Conservation (phyloP, 257 asterid genomes). For the Apocynum venetum region DNA sequence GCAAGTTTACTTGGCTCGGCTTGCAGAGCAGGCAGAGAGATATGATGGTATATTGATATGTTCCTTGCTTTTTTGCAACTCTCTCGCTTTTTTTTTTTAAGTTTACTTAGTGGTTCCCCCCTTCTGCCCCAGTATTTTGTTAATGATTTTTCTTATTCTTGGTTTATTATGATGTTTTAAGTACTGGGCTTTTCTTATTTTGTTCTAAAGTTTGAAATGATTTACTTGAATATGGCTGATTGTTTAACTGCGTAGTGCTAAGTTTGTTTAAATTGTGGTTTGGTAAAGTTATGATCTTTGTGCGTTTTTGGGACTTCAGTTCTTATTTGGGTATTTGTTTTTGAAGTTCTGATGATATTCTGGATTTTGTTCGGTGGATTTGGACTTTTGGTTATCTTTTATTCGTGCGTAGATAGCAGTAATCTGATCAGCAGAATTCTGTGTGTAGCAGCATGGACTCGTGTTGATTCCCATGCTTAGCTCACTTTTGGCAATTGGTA, state of each 20-base stretch:
- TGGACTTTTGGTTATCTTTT: neutral
- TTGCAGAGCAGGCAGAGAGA: constrained; percentile 78
- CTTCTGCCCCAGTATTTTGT: neutral
- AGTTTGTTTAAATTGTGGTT: neutral
- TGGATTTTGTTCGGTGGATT: neutral
- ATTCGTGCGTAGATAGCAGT: neutral
- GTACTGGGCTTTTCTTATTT: neutral
- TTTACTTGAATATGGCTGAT: constrained; percentile 15
- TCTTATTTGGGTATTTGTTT: neutral
- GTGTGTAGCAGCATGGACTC: neutral
- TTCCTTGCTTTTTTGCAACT: neutral
- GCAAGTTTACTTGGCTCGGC: constrained; percentile 65
- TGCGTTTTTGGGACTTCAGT: neutral
- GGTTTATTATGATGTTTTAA: constrained; percentile 6
- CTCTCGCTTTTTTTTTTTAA: neutral
- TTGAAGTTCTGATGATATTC: neutral
- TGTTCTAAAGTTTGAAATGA: constrained; percentile 6
- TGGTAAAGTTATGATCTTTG: constrained; percentile 13
- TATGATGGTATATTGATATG: constrained; percentile 50
- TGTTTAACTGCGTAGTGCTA: neutral
- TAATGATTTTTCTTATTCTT: constrained; percentile 2
- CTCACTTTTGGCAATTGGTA: neutral
- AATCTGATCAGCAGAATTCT: neutral
- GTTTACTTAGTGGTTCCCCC: neutral
- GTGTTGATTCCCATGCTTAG: neutral